Evolutionary conservation across 352 stramenopile species (phyloP).

Genomic region (Phytophthora multivora): DNA sequence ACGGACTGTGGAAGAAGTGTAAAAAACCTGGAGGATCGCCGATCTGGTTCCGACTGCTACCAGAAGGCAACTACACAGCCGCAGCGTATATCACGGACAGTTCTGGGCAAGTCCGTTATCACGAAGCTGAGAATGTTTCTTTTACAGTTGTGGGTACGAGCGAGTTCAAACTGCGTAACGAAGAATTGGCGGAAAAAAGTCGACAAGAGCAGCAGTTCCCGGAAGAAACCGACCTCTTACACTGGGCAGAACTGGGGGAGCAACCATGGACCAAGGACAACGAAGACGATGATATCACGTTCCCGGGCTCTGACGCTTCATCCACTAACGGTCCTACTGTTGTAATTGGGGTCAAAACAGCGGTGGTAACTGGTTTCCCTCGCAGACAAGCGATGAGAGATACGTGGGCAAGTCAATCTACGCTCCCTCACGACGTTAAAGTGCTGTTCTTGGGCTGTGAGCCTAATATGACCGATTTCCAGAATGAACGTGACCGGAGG

Average conservation of each 20-base stretch:
- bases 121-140: background rate
- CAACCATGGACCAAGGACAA: background rate
- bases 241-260: slow-evolving; percentile 22
- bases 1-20: slow-evolving; percentile 27
- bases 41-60: slow-evolving; percentile 12
- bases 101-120: background rate
- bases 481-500: slow-evolving; percentile 4
- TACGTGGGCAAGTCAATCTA: slow-evolving; percentile 33
- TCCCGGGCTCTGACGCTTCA: background rate
- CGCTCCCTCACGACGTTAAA: slow-evolving; percentile 24
- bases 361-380: slow-evolving; percentile 33
- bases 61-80: slow-evolving; percentile 27
- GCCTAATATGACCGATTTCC: slow-evolving; percentile 10
- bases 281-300: slow-evolving; percentile 1
- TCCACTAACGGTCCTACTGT: slow-evolving; percentile 16
- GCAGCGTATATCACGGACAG: slow-evolving; percentile 20
- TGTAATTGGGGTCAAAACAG: slow-evolving; percentile 52
- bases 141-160: slow-evolving; percentile 19
- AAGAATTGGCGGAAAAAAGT: slow-evolving; percentile 6
- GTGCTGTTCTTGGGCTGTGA: slow-evolving; percentile 43
- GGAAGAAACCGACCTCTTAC: slow-evolving; percentile 16
- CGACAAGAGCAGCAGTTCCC: slow-evolving; percentile 25
- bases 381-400: slow-evolving; percentile 50
- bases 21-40: background rate
- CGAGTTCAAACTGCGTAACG: slow-evolving; percentile 4